phyloP scores from a whole-genome alignment of 2,329 filamentous ascomycete species.

The Penicillium sp. region DNA sequence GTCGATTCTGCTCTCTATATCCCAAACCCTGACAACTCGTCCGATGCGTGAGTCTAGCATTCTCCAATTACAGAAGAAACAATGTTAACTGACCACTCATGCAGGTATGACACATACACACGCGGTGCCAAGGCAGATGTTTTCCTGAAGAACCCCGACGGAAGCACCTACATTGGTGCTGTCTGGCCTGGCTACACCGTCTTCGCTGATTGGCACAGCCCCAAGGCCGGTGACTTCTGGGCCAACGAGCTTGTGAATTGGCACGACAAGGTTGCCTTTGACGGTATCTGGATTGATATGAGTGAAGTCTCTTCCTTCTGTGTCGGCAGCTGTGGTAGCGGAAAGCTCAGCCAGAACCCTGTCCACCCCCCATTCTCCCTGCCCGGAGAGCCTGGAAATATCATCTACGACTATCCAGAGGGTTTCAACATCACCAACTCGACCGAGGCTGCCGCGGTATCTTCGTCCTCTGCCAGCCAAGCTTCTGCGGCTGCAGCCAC shows the following conservation, averaged over 20 bases:
- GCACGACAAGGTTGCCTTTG: constrained; percentile 56
- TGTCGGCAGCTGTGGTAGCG: constrained; percentile 69
- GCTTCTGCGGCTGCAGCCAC: constrained; percentile 45
- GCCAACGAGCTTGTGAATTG: constrained; percentile 55
- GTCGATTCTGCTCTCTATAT: constrained; percentile 69
- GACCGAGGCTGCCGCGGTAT: constrained; percentile 65
- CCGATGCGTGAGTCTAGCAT: constrained; percentile 59
- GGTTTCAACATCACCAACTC: constrained; percentile 69
- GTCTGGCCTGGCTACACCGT: constrained; percentile 64
- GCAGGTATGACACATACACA: constrained; percentile 56
- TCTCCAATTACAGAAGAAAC: constrained; percentile 7
- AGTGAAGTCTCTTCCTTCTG: constrained; percentile 66
- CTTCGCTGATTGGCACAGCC: constrained; percentile 63
- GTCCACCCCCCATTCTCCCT: constrained; percentile 67
- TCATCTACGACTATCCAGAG: constrained; percentile 66
- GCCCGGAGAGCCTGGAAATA: constrained; percentile 64
- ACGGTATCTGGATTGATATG: constrained; percentile 64
- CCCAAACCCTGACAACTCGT: constrained; percentile 69
- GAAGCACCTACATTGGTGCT: constrained; percentile 56
- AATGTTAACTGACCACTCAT: constrained; percentile 30
- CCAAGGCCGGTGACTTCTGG: constrained; percentile 63
- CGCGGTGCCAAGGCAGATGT: constrained; percentile 52
- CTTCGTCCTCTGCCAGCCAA: constrained; percentile 57
- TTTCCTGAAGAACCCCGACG: constrained; percentile 58
- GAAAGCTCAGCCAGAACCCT: constrained; percentile 66